Conservation (phyloP, 441 rosid species). For the Pelargonium citronellum region DNA sequence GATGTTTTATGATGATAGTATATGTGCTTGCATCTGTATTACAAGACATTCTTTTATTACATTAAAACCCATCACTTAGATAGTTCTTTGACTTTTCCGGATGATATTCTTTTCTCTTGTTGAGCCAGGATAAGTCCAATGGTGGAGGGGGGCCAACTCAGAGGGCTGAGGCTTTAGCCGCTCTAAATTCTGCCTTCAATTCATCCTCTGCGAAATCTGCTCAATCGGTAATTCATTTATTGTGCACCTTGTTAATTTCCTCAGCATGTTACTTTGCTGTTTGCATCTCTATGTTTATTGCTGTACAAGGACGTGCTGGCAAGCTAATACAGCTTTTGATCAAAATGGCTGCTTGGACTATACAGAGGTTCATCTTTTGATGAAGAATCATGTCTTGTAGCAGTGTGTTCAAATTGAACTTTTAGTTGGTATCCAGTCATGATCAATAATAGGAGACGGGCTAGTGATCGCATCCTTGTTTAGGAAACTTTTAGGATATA, state of each 20-base stretch:
- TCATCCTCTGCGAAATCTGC: constrained; percentile 56
- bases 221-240: constrained; percentile 30
- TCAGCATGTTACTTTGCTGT: background rate
- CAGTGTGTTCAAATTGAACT: background rate
- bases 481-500: background rate
- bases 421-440: background rate
- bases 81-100: constrained; percentile 9
- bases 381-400: background rate
- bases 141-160: constrained; percentile 90
- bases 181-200: constrained; percentile 78
- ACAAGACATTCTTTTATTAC: background rate
- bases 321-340: too few species aligned
- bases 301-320: background rate
- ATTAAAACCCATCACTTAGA: background rate
- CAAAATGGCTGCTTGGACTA: too few species aligned
- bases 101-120: constrained; percentile 17
- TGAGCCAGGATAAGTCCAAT: constrained; percentile 66
- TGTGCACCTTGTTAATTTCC: background rate
- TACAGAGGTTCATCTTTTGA: background rate
- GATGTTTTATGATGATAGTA: background rate
- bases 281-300: background rate
- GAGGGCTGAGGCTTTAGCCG: constrained; percentile 97
- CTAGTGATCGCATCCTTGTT: background rate
- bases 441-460: background rate
- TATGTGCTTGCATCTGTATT: background rate